Base-by-base conservation (phyloP, 2,329 filamentous ascomycete species). In the Nothopassalora personata region DNA sequence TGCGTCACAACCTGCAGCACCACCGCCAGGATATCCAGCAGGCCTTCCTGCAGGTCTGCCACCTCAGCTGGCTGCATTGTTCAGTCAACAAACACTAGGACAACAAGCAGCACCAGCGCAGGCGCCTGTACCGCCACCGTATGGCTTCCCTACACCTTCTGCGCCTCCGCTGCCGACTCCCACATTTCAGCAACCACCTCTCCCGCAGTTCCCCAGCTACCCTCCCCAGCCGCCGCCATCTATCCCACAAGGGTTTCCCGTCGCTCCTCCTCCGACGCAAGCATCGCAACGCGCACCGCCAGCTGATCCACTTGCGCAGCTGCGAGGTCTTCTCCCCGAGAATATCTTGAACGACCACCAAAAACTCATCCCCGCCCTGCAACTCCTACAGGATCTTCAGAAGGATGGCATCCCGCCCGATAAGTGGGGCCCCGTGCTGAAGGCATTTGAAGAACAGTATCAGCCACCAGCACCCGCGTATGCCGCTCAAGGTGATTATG, bases 401-500 rank as follows among this genome's bases (percentile, higher is more conserved):
- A 85, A 88, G 34, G 87, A 90, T 73, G 90, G 90, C 51, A 80
- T 94, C 28, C 83, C 89, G 2, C 81, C 89, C 73, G 90, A 94
- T 61, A 87, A 92, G 74, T 91, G 90, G 75, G 85, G 74, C 6
- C 79, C 81, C 3, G 79, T 82, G n/a, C 69, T 84, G 34, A 75
- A 80, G 66, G 77, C 82, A 54, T 76, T 83, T 47, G 66, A 70
- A 55, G 68, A 69, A n/a, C 67, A 72, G 43, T 67, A 68, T 48
- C 60, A 65, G 36, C 64, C 66, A 11, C 50, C 65, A 60, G 36
- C 57, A 43, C 36, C 61, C 51, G 51, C 59, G 31, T 67, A 64
- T 48, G 64, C 62, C 33, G 60, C 58, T 1, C 65, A 66, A 53
- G 60, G 59, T 39, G 63, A 63, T 11, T 60, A 68, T 49, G 82